phyloP scores from a whole-genome alignment of 192 early-diverging fungal genomes.

The Lunasporangiospora selenospora region DNA sequence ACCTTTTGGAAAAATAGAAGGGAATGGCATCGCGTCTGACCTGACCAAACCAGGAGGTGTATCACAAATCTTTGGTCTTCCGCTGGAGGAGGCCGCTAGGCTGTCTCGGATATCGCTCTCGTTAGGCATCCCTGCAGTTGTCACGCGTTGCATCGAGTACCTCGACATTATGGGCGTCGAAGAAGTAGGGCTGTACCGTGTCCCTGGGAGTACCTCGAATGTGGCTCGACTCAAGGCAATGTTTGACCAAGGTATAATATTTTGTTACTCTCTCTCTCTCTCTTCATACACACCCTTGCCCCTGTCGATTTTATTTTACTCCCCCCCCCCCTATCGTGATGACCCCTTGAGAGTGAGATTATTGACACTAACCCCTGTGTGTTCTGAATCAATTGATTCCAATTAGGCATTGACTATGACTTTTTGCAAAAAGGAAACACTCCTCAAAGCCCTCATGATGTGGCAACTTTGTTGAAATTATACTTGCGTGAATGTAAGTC shows the following conservation, averaged over 20 bases:
- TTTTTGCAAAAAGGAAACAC: slow-evolving; percentile 49
- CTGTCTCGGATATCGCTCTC: slow-evolving; percentile 25
- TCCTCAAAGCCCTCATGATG: slow-evolving; percentile 59
- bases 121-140: slow-evolving; percentile 33
- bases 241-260: slow-evolving; percentile 50
- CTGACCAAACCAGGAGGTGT: slow-evolving; percentile 4
- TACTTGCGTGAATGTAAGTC: slow-evolving; percentile 63
- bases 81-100: slow-evolving; percentile 32
- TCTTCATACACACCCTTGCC: too few species aligned
- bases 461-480: slow-evolving; percentile 60
- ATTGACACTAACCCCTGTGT: too few species aligned
- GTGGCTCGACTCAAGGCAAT: slow-evolving; percentile 38
- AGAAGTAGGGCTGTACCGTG: slow-evolving; percentile 59
- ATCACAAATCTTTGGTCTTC: slow-evolving; percentile 28
- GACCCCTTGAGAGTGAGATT: too few species aligned
- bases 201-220: slow-evolving; percentile 39
- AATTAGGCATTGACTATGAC: slow-evolving; percentile 55
- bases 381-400: too few species aligned
- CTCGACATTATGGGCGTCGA: slow-evolving; percentile 52
- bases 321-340: too few species aligned
- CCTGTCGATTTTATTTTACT: too few species aligned
- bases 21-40: too few species aligned
- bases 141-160: slow-evolving; percentile 41
- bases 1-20: too few species aligned
- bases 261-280: too few species aligned